Conservation (phyloP, 2,329 filamentous ascomycete genomes). For the Neofusicoccum ribis region DNA sequence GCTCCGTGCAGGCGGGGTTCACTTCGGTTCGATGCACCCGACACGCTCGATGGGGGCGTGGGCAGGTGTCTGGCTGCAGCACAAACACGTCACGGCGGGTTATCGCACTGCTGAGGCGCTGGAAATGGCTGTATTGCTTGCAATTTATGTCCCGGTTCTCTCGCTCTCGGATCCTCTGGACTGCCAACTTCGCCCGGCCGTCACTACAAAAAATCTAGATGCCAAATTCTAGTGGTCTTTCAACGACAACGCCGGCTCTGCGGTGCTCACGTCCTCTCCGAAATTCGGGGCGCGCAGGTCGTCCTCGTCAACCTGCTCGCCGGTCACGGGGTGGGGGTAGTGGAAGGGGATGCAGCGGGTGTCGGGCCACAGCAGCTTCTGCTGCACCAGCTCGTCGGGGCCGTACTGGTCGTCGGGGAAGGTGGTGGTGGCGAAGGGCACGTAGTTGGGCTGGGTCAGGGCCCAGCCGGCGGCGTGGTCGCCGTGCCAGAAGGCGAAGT, state of each 20-base stretch:
- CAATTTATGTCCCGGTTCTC: no score
- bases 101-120: no score
- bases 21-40: neutral
- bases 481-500: constrained; percentile 60
- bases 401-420: constrained; percentile 54
- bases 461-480: constrained; percentile 56
- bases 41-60: neutral
- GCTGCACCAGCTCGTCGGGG: constrained; percentile 55
- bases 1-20: neutral
- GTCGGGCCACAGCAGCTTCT: constrained; percentile 59
- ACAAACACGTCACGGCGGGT: no score
- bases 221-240: constrained; percentile 24
- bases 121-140: no score
- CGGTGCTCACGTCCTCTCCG: constrained; percentile 43
- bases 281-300: constrained; percentile 52
- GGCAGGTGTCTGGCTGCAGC: no score
- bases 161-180: neutral
- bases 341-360: constrained; percentile 57
- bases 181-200: neutral
- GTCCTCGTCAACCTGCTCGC: constrained; percentile 46
- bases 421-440: constrained; percentile 51
- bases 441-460: constrained; percentile 55
- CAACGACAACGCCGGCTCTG: constrained; percentile 46
- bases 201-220: neutral
- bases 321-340: constrained; percentile 54